Conservation (phyloP, 441 rosid species). For the Gossypium davidsonii region DNA sequence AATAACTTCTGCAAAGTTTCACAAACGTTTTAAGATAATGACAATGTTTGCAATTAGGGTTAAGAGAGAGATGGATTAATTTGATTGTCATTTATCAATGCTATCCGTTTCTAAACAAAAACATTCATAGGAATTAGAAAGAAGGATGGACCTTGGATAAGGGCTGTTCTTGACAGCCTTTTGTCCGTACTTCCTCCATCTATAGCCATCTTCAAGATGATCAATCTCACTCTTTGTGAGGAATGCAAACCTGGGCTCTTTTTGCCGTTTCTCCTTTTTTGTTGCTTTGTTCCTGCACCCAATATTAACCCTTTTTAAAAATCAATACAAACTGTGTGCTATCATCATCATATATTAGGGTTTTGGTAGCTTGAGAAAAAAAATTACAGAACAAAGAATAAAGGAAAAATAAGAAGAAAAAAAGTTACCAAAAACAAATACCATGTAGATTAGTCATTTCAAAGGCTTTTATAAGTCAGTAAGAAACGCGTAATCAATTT, state of each 20-base stretch:
- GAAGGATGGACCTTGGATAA: conserved; percentile 63
- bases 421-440: background rate
- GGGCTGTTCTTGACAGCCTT: conserved; percentile 96
- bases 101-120: background rate
- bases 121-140: background rate
- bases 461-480: conserved; percentile 9
- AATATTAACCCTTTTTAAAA: background rate
- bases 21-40: background rate
- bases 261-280: conserved; percentile 63
- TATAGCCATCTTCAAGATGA: conserved; percentile 91
- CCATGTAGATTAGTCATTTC: background rate
- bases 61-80: background rate
- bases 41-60: background rate
- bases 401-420: background rate
- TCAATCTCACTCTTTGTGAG: conserved; percentile 90
- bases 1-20: conserved; percentile 57
- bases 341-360: conserved; percentile 17
- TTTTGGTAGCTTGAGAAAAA: conserved; percentile 5
- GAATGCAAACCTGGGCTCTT: conserved; percentile 74
- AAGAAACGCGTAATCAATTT: background rate
- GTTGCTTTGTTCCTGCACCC: conserved; percentile 37
- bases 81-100: background rate
- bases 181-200: conserved; percentile 97
- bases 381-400: background rate
- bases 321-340: conserved; percentile 2